Evolutionary conservation across 139 green algal genomes (phyloP), one percentile per base, ranked within the genome.

Genomic region (Volvox reticuliferus): DNA sequence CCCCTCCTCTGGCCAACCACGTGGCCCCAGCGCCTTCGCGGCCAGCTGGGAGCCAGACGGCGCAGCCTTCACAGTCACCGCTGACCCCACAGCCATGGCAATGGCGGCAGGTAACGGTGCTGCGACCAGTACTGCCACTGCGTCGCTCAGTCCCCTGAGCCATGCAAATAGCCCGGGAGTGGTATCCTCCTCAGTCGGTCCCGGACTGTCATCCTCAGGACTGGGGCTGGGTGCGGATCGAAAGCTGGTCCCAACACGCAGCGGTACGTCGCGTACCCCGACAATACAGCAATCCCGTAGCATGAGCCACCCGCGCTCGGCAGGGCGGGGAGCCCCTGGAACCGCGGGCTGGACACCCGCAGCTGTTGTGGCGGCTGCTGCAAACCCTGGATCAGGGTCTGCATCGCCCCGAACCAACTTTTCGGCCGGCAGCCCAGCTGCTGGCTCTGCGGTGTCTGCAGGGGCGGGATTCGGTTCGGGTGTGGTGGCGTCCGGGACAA

Each of bases 221-320:
- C 75, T 55, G 32, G 30, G 2, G 30, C 19, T 55, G 1, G 71
- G 26, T 13, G 71, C 71, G 14, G 82, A 88, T 32, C 62, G 83
- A 21, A 89, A 89, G 83, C 67, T 89, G 0, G 68, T 89, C 19
- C 83, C 83, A 28, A 81, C 83, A 20, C 67, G 76, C 36, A 89
- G 68, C 83, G 12, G 26, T 32, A 26, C 67, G 65, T 73, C 67
- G 21, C 26, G 35, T 5, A 14, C 35, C 0, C 67, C 67, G 21
- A 13, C 61, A 5, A 18, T 26, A 1, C 33, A 62, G 32, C 83
- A 22, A 44, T 20, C 36, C 32, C 36, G 67, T 68, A 68, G 36
- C 83, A 2, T 50, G 12, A 80, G 67, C 83, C 67, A 80, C 36
- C 26, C 67, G 13, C 33, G 83, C 22, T 50, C 83, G 9, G 36